Base-by-base conservation (phyloP, 768 basidiomycete species). In the Leucocoprinus birnbaumii region DNA sequence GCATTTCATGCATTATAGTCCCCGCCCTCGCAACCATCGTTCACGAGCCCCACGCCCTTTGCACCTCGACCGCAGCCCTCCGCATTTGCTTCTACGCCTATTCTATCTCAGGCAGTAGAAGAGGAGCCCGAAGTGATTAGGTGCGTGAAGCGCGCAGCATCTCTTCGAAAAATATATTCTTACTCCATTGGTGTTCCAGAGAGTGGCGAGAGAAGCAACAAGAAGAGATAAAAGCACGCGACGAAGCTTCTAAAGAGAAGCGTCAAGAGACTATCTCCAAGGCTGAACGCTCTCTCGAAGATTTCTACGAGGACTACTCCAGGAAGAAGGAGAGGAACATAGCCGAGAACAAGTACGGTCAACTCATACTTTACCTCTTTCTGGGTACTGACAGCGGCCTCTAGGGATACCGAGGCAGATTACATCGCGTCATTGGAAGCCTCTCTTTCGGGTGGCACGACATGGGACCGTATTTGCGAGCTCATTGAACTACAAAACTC, bases 391-490 rank as follows among this genome's bases (percentile, higher is more conserved):
- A 27, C 43, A 27, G 21, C 34, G 31, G 51, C 49, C 19, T 18
- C 40, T 41, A 98, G 96, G 77, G 89, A 97, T 66, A 78, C 87
- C 59, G 96, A 98, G 70, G 83, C 84, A 18, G 83, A 86, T 55
- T 98, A 88, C 74, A 64, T 95, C 38, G 77, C 83, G 14, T 71
- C 73, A n/a, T 75, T 94, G 52, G 83, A 83, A 19, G 86, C 86
- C 46, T 82, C 85, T 9, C 83, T 98, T 48, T 87, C 92, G 0
- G 78, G 81, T 51, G 97, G 96, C 22, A 97, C 96, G 19, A 96
- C 94, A 7, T 99, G 96, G 96, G 85, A 94, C 62, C 88, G 97
- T 35, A 96, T 99, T 65, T 89, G 87, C 66, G 85, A 85, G 24
- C 71, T 86, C 48, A 72, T 97, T 58, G 92, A 95, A 61, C 79